Evolutionary conservation across 371 early-diverging fungal genomes (phyloP), one percentile per base, ranked within the genome.

Genomic region (Haplosporangium sp.): DNA sequence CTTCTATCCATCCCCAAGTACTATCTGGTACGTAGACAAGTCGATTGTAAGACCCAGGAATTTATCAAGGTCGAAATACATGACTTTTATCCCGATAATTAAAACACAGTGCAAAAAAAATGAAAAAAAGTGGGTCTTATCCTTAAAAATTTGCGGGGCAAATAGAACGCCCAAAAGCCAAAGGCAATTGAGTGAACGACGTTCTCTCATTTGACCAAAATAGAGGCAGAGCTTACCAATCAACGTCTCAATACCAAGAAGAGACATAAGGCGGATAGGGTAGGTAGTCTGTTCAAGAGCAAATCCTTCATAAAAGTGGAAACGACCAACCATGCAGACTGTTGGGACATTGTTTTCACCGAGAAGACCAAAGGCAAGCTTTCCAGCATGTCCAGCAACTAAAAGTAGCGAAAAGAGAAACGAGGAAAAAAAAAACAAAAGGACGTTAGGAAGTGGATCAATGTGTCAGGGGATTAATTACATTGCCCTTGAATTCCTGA

Each of bases 241-340:
- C 63, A 97, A 83, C 19, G 88, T 88, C 67, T 93, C 73, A 45
- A 94, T 92, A 10, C 97, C 97, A 38, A 98, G 83, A 48, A 94
- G 87, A 44, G 86, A 83, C 92, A 98, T 91, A 45, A 98, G 92
- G 47, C 98, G 94, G 52, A 97, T 88, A 37, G 98, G 97, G 72
- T 95, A 93, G 13, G 95, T 93, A 44, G 92, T 91, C 72, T 94
- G 93, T 64, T 89, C 87, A 38, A 92, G 83, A 13, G 88, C 84
- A 74, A 95, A 92, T 13, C 98, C 98, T 86, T 94, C 95, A 67
- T 96, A 96, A 72, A 89, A 93, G 84, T 96, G 96, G 87, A 94
- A 93, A 27, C 96, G 92, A 40, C 95, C 95, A 19, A 94, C 93
- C 96, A 95, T 94, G 74, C 93, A 94, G 40, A 95, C 92, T 4